Evolutionary conservation across 495 filamentous ascomycete species (phyloP).

Genomic region (Trichoderma virens): DNA sequence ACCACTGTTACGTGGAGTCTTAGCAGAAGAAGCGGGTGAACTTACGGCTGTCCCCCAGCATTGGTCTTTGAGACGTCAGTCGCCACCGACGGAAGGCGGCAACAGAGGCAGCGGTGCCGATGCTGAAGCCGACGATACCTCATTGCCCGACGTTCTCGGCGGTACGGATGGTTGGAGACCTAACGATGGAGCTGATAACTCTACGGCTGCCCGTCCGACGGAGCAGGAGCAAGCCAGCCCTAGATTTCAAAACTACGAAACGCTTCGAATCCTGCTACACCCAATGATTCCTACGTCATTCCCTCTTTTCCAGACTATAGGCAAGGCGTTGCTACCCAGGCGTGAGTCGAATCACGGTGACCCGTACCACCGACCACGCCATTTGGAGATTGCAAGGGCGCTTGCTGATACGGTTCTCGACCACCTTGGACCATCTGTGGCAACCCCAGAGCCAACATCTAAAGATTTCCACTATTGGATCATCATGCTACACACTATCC

Average conservation of each 20-base stretch:
- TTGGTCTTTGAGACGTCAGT: conserved; percentile 26
- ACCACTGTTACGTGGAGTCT: conserved; percentile 63
- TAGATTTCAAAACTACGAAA: conserved; percentile 69
- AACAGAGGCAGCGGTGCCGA: not conserved
- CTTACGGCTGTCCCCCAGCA: conserved; percentile 32
- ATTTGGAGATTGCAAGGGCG: conserved; percentile 64
- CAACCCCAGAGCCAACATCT: conserved; percentile 18
- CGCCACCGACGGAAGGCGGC: not conserved
- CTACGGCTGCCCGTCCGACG: conserved; percentile 15
- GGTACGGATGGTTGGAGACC: not conserved
- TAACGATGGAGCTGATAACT: not conserved
- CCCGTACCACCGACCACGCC: conserved; percentile 55
- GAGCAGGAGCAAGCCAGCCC: conserved; percentile 30
- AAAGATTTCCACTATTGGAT: conserved; percentile 69
- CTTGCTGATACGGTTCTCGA: conserved; percentile 63
- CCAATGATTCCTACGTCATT: conserved; percentile 63
- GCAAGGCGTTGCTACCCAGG: conserved; percentile 68
- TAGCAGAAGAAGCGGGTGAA: conserved; percentile 76
- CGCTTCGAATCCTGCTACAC: conserved; percentile 66
- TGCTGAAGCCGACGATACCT: not conserved
- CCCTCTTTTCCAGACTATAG: conserved; percentile 70
- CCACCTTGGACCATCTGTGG: conserved; percentile 41
- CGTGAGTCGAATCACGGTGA: conserved; percentile 30
- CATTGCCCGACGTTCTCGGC: not conserved
- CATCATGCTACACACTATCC: conserved; percentile 66